These are phyloP conservation scores for Populus nigra DNA, from an alignment of 345 rosid genomes.

Conservation along the genomic window DNA sequence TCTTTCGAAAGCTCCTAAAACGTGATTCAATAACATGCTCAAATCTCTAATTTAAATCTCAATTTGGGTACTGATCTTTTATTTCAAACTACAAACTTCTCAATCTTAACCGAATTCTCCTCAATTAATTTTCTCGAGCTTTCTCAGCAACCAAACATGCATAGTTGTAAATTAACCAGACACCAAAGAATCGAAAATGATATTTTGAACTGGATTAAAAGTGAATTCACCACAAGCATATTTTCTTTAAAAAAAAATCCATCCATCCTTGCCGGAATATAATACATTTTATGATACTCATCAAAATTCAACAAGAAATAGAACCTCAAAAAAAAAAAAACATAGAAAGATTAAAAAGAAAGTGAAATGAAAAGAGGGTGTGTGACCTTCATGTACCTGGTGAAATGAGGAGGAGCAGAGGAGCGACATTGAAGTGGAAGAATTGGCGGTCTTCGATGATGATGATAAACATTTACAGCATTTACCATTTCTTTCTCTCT, in stretches of 20 bases:
- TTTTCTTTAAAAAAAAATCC: neutral
- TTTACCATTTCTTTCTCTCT: slow-evolving; percentile 30
- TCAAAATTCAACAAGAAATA: neutral
- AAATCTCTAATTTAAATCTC: no score
- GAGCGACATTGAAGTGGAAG: slow-evolving; percentile 27
- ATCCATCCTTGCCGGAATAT: no score
- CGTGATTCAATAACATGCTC: no score
- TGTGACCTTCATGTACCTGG: slow-evolving; percentile 23
- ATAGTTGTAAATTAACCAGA: neutral
- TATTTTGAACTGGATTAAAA: neutral
- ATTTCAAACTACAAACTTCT: neutral
- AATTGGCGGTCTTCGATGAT: slow-evolving; percentile 22
- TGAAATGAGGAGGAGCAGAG: slow-evolving; percentile 24
- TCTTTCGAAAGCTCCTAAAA: no score
- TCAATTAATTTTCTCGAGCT: neutral
- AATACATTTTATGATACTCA: no score
- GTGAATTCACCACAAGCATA: neutral
- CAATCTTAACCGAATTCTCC: neutral
- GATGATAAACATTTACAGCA: neutral
- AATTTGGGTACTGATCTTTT: no score
- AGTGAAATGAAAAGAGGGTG: neutral
- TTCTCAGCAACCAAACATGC: slow-evolving; percentile 5
- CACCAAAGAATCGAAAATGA: neutral
- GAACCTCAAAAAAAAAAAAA: neutral
- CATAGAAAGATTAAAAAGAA: neutral